Evolutionary conservation across 768 basidiomycete species (phyloP).

Genomic region (Cyclocybe cylindracea): DNA sequence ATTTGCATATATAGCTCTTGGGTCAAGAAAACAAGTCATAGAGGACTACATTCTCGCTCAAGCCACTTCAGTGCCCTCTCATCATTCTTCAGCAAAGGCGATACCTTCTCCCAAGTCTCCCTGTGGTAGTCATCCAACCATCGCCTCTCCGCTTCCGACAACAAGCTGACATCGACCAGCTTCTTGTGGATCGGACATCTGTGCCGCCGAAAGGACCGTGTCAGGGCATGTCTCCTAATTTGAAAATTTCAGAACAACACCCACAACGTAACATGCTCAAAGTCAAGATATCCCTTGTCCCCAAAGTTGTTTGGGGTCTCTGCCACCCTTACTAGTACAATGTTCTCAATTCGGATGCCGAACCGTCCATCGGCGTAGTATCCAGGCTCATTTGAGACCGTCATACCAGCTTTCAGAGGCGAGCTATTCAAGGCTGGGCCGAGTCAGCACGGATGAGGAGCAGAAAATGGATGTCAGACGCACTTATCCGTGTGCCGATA

Average conservation of each 20-base stretch:
- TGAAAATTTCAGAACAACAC: conserved; percentile 21
- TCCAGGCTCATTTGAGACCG: conserved; percentile 92
- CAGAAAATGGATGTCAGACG: not conserved
- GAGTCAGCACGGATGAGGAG: not conserved
- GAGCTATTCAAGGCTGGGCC: conserved; percentile 63
- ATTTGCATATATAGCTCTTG: too few relatives aligned
- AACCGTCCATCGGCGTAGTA: conserved; percentile 90
- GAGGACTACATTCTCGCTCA: conserved; percentile 53
- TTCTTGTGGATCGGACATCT: conserved; percentile 90
- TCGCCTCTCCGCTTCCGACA: conserved; percentile 63
- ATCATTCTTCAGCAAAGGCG: conserved; percentile 68
- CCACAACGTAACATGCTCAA: conserved; percentile 88
- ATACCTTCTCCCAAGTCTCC: conserved; percentile 72
- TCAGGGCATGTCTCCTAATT: not conserved
- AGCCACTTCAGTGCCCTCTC: conserved; percentile 63
- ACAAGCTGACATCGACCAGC: conserved; percentile 63
- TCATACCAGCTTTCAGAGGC: conserved; percentile 82
- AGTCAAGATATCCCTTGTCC: conserved; percentile 78
- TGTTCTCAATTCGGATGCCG: conserved; percentile 92
- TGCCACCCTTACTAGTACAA: conserved; percentile 74
- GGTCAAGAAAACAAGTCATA: conserved; percentile 21
- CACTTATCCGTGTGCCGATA: conserved; percentile 58
- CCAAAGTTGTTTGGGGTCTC: conserved; percentile 81
- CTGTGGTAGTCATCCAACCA: conserved; percentile 89
- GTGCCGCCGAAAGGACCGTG: conserved; percentile 11